phyloP scores from a whole-genome alignment of 257 asterid genomes.

The Primulina eburnea region DNA sequence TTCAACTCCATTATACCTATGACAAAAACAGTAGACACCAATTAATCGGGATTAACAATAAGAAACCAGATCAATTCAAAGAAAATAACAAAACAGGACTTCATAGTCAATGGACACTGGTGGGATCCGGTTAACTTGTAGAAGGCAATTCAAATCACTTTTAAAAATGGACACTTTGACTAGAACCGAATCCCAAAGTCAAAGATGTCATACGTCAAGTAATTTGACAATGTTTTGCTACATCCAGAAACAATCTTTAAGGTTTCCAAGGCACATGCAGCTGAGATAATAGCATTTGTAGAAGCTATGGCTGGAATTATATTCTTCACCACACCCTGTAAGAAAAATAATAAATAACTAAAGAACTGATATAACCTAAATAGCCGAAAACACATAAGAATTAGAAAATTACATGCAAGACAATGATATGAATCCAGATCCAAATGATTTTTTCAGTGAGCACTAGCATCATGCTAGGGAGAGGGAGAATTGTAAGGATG shows the following conservation, averaged over 20 bases:
- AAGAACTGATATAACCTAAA: not conserved
- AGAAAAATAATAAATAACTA: conserved; percentile 11
- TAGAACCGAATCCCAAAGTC: conserved; percentile 7
- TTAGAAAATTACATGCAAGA: not conserved
- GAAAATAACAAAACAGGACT: not conserved
- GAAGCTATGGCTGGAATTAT: conserved; percentile 99
- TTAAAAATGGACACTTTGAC: conserved; percentile 10
- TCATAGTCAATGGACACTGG: not conserved
- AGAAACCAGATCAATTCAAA: not conserved
- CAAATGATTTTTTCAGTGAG: no score
- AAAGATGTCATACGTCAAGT: conserved; percentile 65
- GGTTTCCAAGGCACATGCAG: conserved; percentile 96
- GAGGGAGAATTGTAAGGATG: no score
- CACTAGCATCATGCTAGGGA: no score
- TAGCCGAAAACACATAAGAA: conserved; percentile 6
- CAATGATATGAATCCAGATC: no score
- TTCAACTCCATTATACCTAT: conserved; percentile 90
- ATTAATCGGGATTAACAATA: not conserved
- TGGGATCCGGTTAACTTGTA: not conserved
- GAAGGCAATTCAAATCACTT: conserved; percentile 4
- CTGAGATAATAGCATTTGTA: conserved; percentile 92
- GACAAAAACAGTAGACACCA: conserved; percentile 13
- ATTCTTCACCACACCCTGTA: conserved; percentile 97
- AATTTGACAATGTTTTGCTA: conserved; percentile 80
- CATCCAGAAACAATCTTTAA: conserved; percentile 94